Evolutionary conservation across 2,329 filamentous ascomycete species (phyloP), one percentile per base, ranked within the genome.

Genomic region (Alternaria triticina): DNA sequence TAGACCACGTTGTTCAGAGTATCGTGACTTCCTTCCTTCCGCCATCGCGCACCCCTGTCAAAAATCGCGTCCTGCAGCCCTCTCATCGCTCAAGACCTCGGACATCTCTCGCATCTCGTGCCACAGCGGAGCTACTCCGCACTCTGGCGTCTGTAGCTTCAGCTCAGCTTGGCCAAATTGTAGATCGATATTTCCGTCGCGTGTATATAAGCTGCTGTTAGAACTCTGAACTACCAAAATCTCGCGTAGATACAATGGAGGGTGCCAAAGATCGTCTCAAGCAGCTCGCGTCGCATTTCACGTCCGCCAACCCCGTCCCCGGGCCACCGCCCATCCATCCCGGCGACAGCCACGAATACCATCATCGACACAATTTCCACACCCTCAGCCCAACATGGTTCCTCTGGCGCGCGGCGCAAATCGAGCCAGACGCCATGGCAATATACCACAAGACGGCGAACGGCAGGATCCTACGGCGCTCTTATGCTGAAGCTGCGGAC

Each of bases 371-470:
- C 74, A 88, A 93, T 79, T 86, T 91, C 73, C 91, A 95, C 80
- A 88, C 90, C 15, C 88, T 98, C 28, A 94, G 93, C 2, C 95
- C 95, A 0, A 97, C 94, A 3, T 90, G 89, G 79, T 97, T 97
- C 78, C 84, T 97, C 22, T 91, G 92, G 69, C 90, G 95, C 57
- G 94, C 95, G 17, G 94, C 94, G 7, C 85, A 88, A 49, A 96
- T 98, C 74, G 95, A 97, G 81, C 95, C 95, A 6, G 84, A 94
- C 75, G 87, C 88, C 73, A 68, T 90, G 70, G 95, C 94, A 36
- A 91, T 97, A 75, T 90, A 94, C 76, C 95, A 98, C 81, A 83
- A 93, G 58, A 97, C 94, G 0, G 86, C 90, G 65, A 94, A 96
- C 79, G 88, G 89, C 71, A 87, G 89, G 72, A 83, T 90, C 25